Evolutionary conservation across 2,329 filamentous ascomycete genomes (phyloP).

Genomic region (Arachnomyces sp.): DNA sequence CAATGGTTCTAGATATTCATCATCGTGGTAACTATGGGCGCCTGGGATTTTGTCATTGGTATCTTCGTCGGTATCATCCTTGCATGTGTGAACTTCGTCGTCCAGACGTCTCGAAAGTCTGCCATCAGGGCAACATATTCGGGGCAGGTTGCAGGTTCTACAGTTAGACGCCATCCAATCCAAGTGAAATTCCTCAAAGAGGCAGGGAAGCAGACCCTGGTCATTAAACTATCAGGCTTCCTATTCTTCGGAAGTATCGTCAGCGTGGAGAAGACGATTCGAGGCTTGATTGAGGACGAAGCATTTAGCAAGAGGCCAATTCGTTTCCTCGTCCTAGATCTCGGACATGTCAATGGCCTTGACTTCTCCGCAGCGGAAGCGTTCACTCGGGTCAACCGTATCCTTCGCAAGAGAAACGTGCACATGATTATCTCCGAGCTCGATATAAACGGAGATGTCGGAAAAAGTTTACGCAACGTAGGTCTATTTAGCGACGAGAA

Average conservation of each 20-base stretch:
- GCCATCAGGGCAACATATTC: constrained; percentile 87
- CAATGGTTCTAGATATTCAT: constrained; percentile 54
- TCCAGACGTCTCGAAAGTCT: constrained; percentile 83
- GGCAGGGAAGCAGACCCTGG: constrained; percentile 78
- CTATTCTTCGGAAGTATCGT: constrained; percentile 99
- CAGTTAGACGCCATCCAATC: constrained; percentile 80
- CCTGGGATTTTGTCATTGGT: constrained; percentile 91
- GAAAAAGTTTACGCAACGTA: constrained; percentile 71
- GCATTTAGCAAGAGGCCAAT: constrained; percentile 72
- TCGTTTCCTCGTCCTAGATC: constrained; percentile 80
- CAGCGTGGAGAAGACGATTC: constrained; percentile 82
- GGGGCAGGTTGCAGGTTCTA: constrained; percentile 81
- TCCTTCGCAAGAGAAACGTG: constrained; percentile 70
- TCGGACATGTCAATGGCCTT: constrained; percentile 81
- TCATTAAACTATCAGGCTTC: constrained; percentile 87
- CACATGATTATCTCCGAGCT: constrained; percentile 77
- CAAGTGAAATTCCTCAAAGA: constrained; percentile 81
- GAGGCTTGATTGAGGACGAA: constrained; percentile 73
- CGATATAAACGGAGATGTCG: constrained; percentile 65
- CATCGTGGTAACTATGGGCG: constrained; percentile 92
- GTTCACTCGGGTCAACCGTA: constrained; percentile 83
- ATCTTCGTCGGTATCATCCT: constrained; percentile 87
- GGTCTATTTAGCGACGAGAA: constrained; percentile 69
- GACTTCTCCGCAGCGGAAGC: constrained; percentile 96
- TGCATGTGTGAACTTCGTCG: constrained; percentile 82